Percentiles rank a stretch among this genome's conserved stretches.
phyloP scores from a whole-genome alignment of 495 filamentous ascomycete genomes.

The Staphylotrichum tortipilum region DNA sequence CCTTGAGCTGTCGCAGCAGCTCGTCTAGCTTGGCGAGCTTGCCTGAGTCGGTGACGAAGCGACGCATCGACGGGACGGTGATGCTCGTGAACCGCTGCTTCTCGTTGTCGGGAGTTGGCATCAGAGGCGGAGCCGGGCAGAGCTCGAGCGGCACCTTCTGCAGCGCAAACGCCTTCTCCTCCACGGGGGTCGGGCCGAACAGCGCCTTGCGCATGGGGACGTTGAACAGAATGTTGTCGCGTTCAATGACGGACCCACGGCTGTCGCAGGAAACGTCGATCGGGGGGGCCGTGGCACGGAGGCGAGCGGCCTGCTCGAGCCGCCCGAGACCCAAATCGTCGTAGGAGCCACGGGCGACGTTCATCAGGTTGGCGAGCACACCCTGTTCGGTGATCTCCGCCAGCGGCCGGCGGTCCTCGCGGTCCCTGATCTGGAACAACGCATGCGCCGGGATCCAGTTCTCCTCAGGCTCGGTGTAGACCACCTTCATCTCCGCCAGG shows the following conservation, averaged over 20 bases:
- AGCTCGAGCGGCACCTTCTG: constrained; percentile 54
- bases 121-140: constrained; percentile 55
- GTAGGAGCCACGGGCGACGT: constrained; percentile 61
- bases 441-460: constrained; percentile 61
- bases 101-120: constrained; percentile 68
- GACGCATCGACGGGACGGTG: constrained; percentile 92
- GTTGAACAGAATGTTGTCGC: constrained; percentile 72
- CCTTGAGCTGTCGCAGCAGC: constrained; percentile 79
- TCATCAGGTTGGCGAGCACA: constrained; percentile 65
- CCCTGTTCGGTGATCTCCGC: constrained; percentile 66
- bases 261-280: constrained; percentile 70
- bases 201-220: constrained; percentile 61
- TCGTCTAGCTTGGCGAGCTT: constrained; percentile 90
- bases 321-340: constrained; percentile 58
- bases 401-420: constrained; percentile 56
- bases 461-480: constrained; percentile 42
- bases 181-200: constrained; percentile 53
- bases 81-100: constrained; percentile 83
- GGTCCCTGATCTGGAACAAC: constrained; percentile 68
- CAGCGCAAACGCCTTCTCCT: constrained; percentile 66
- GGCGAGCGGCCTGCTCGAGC: constrained; percentile 72
- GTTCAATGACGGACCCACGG: constrained; percentile 56
- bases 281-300: constrained; percentile 76
- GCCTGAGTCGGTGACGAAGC: constrained; percentile 95
- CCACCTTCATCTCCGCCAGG: constrained; percentile 36